Conservation (phyloP, 1,284 basidiomycete species). For the Neonothopanus nambi region DNA sequence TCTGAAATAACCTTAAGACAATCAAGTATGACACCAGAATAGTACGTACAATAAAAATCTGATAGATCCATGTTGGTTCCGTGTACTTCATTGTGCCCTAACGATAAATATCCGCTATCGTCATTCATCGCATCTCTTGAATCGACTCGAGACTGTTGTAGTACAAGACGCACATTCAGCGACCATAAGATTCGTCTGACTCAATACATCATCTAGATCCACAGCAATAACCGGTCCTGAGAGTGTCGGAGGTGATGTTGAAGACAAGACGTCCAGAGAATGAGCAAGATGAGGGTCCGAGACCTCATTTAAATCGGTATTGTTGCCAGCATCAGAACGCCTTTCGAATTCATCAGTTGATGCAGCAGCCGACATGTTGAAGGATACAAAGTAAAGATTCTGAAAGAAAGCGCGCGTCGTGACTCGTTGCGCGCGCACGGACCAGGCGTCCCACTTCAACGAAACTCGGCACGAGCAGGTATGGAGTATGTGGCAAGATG, state of each 20-base stretch:
- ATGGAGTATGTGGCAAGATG: too few species aligned
- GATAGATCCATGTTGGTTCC: slow-evolving; percentile 49
- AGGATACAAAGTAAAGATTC: neutral
- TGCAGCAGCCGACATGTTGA: slow-evolving; percentile 32
- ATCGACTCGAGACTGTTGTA: neutral
- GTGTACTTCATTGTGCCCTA: slow-evolving; percentile 74
- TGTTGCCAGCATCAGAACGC: slow-evolving; percentile 10
- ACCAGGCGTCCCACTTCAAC: too few species aligned
- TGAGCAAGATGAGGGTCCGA: slow-evolving; percentile 6
- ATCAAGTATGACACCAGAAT: slow-evolving; percentile 6
- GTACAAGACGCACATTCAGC: slow-evolving; percentile 56
- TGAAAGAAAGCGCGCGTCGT: neutral
- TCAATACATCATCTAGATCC: slow-evolving; percentile 78
- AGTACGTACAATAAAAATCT: slow-evolving; percentile 60
- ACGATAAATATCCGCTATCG: neutral
- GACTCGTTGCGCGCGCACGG: neutral
- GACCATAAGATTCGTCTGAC: slow-evolving; percentile 66
- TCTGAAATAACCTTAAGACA: slow-evolving; percentile 29
- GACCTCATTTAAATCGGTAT: neutral
- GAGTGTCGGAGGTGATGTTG: slow-evolving; percentile 26
- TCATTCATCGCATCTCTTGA: neutral
- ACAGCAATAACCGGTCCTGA: slow-evolving; percentile 59
- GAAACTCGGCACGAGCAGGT: too few species aligned
- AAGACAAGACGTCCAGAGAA: slow-evolving; percentile 27
- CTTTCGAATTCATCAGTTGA: slow-evolving; percentile 28